Base-by-base conservation (phyloP, 495 filamentous ascomycete species). In the Cercophora scortea region DNA sequence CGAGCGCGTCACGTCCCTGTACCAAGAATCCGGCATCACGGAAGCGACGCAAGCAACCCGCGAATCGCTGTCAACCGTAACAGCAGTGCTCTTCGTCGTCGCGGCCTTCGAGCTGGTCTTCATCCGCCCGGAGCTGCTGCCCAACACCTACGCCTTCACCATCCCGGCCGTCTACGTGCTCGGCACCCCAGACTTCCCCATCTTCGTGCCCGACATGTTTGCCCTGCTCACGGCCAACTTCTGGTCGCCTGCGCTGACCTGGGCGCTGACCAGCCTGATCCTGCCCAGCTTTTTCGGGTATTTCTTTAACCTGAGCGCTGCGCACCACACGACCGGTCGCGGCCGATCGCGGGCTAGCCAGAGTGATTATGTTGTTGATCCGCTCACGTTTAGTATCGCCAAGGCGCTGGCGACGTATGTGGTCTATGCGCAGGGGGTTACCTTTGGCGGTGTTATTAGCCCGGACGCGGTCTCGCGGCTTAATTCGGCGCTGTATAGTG, bases 301-400 rank as follows among this genome's bases (percentile, higher is more conserved):
- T 62, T 92, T 96, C 64, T 81, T 94, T 74, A 96, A 98, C 65
- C 61, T 96, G 58, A 86, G 80, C 44, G 68, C 64, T 53, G 70
- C 65, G 49, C 56, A 63, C 57, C 55, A 60, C 55, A 3, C 10
- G 6, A 32, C 8, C n/a, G 17, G 33, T 10, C 58, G 60, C 42
- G 59, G 62, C 47, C 64, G 72, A 55, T 56, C 56, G 47, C 46
- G 61, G 11, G 52, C 45, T 39, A 52, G 16, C 25, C 42, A 47
- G 42, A 47, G 47, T 25, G 56, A 79, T 41, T 76, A 84, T 32
- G 76, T 70, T 10, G 82, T 90, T 53, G 93, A 98, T 64, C 91
- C 91, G 17, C 70, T 96, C 54, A 85, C 83, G 50, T 98, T 92
- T 67, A 93, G 90, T 68, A 81, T 96, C 48, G 81, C 80, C 59